These are phyloP conservation scores for Xylariaceae sp. DNA, from an alignment of 2,329 filamentous ascomycete genomes.

Conservation along the genomic window DNA sequence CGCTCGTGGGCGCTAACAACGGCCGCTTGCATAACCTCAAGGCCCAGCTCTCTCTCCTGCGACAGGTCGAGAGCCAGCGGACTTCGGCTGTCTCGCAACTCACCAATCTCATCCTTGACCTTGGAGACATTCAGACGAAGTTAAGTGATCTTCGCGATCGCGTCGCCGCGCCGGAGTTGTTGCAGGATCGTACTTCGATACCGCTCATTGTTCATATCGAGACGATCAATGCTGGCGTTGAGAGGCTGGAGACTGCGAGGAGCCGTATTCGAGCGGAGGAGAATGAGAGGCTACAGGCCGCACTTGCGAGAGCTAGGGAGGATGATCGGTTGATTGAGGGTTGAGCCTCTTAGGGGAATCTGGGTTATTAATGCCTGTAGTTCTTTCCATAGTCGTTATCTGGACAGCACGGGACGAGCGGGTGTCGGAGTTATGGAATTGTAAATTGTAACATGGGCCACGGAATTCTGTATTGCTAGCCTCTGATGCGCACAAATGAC, in stretches of 20 bases:
- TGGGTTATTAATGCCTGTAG: background rate
- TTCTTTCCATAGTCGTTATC: too few species aligned
- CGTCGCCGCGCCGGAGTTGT: constrained; percentile 61
- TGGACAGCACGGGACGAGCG: too few species aligned
- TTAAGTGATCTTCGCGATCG: constrained; percentile 69
- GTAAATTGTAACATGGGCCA: too few species aligned
- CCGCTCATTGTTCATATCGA: constrained; percentile 73
- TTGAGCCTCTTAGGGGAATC: background rate
- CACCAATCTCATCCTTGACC: constrained; percentile 64
- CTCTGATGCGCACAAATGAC: too few species aligned
- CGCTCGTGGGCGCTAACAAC: constrained; percentile 66
- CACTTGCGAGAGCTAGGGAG: constrained; percentile 44
- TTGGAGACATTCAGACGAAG: constrained; percentile 68
- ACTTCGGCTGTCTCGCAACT: constrained; percentile 64
- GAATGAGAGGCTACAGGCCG: constrained; percentile 53
- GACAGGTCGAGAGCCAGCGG: constrained; percentile 63
- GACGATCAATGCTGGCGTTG: constrained; percentile 67
- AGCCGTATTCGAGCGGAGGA: constrained; percentile 56
- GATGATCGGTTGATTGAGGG: constrained; percentile 41
- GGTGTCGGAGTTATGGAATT: too few species aligned
- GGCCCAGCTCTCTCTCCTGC: constrained; percentile 60
- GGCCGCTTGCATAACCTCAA: constrained; percentile 57
- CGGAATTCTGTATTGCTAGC: too few species aligned
- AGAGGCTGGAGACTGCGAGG: constrained; percentile 64
- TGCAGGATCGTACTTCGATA: constrained; percentile 48